Conservation (phyloP, 768 basidiomycete species). For the button mushroom (Agaricus bisporus) region DNA sequence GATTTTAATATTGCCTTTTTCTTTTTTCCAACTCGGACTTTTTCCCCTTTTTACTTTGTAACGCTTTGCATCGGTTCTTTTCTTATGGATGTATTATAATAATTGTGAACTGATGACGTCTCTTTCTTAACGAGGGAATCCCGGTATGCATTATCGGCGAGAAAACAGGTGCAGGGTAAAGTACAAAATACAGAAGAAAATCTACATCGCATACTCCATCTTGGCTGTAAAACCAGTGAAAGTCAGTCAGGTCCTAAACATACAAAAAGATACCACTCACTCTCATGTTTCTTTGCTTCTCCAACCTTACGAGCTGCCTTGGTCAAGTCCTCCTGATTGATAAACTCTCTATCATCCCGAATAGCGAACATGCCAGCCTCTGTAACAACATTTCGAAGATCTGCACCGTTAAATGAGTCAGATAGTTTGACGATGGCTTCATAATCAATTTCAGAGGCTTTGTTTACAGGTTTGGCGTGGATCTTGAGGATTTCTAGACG, state of each 20-base stretch:
- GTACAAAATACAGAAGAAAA: constrained; percentile 10
- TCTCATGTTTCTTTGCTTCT: constrained; percentile 98
- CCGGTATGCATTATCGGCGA: constrained; percentile 6
- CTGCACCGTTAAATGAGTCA: constrained; percentile 94
- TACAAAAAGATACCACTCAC: constrained; percentile 38
- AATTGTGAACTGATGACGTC: no score
- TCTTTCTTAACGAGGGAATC: neutral
- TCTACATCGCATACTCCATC: constrained; percentile 46
- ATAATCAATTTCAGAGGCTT: constrained; percentile 93
- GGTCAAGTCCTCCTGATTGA: constrained; percentile 91
- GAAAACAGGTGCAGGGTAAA: constrained; percentile 10
- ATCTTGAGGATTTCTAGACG: constrained; percentile 97
- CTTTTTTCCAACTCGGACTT: neutral
- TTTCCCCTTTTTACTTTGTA: neutral
- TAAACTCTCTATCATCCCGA: constrained; percentile 87
- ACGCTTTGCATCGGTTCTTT: no score
- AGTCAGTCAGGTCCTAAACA: constrained; percentile 1
- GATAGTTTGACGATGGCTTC: constrained; percentile 98
- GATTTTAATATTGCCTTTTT: constrained; percentile 36
- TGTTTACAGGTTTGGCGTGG: constrained; percentile 90
- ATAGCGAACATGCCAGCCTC: constrained; percentile 99
- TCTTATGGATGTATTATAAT: neutral
- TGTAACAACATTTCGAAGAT: constrained; percentile 90
- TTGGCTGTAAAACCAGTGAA: constrained; percentile 30
- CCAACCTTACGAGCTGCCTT: constrained; percentile 95